phyloP scores from a whole-genome alignment of 129 eudicot genomes.

The Erigeron canadensis region DNA sequence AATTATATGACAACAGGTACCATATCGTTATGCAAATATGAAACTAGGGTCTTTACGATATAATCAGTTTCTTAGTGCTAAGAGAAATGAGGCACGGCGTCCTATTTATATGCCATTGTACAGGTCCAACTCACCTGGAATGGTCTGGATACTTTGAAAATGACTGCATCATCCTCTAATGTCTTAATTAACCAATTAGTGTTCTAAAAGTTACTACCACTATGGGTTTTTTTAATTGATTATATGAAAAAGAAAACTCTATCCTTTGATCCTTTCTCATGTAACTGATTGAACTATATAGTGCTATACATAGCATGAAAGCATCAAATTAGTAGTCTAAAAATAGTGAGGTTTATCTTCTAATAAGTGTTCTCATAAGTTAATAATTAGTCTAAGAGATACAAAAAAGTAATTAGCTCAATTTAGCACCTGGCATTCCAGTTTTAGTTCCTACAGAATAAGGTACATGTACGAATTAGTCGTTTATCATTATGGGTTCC shows the following conservation, averaged over 20 bases:
- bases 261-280: slow-evolving; percentile 2
- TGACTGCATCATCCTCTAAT: slow-evolving; percentile 29
- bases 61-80: slow-evolving; percentile 16
- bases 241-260: not conserved
- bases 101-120: slow-evolving; percentile 37
- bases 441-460: not conserved
- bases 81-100: slow-evolving; percentile 18
- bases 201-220: slow-evolving; percentile 4
- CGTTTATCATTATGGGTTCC: slow-evolving; percentile 11
- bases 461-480: slow-evolving; percentile 9
- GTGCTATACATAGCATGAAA: slow-evolving; percentile 8
- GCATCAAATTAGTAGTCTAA: slow-evolving; percentile 11
- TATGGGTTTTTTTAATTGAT: not conserved
- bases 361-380: not conserved
- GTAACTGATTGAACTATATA: slow-evolving; percentile 14
- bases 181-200: not conserved
- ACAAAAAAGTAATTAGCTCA: not conserved
- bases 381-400: not conserved
- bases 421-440: not conserved
- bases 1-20: slow-evolving; percentile 14
- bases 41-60: slow-evolving; percentile 14
- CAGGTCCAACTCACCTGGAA: slow-evolving; percentile 36
- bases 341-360: not conserved
- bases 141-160: slow-evolving; percentile 52
- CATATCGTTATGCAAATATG: slow-evolving; percentile 36